Percentiles rank a stretch among this genome's conserved stretches.
Conservation (phyloP, 345 rosid genomes). For the Syzygium grande region DNA sequence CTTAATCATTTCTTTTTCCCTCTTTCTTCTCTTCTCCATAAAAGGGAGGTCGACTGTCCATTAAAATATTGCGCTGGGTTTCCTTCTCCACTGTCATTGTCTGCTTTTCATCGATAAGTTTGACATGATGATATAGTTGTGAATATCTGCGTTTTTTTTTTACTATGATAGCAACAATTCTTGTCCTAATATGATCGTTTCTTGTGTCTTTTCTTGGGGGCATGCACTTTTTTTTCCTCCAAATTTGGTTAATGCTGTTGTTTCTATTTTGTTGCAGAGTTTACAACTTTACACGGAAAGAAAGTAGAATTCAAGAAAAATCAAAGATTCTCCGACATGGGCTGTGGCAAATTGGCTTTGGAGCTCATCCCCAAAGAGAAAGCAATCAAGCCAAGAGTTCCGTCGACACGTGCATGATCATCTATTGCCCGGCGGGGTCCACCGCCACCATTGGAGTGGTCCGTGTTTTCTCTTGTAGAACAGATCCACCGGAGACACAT, state of each 20-base stretch:
- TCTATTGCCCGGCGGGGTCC: not conserved
- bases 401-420: constrained; percentile 3
- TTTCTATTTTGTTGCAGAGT: not conserved
- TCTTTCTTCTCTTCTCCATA: not conserved
- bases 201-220: not conserved
- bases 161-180: not conserved
- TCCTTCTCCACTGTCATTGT: not conserved
- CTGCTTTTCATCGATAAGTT: not conserved
- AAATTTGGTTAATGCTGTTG: not conserved
- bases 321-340: constrained; percentile 3
- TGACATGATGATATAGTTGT: not conserved
- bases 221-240: not conserved
- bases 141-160: not conserved
- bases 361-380: constrained; percentile 18
- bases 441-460: constrained; percentile 8
- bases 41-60: not conserved
- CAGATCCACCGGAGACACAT: constrained; percentile 73
- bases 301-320: not conserved
- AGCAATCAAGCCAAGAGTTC: not conserved
- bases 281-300: no score
- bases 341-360: constrained; percentile 16
- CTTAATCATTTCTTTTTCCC: not conserved
- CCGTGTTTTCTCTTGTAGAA: constrained; percentile 97
- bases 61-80: not conserved
- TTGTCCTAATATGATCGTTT: not conserved